Conservation (phyloP, 768 basidiomycete species). For the Scleroderma bovista region DNA sequence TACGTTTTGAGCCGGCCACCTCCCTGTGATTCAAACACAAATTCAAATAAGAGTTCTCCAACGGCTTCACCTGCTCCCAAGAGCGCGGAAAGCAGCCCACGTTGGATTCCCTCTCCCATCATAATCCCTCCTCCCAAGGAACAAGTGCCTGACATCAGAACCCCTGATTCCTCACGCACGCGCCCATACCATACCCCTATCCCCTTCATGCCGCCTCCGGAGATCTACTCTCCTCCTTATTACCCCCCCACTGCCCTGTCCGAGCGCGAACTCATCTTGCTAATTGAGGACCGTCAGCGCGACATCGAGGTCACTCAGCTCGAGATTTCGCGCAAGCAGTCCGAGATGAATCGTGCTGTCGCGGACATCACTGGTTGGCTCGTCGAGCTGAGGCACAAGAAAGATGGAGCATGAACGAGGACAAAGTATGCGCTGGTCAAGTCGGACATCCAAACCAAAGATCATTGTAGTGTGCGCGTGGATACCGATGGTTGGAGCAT, state of each 20-base stretch:
- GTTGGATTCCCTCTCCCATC: neutral
- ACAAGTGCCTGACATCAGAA: neutral
- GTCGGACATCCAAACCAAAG: no score
- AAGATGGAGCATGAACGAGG: neutral
- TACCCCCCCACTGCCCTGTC: neutral
- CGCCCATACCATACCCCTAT: no score
- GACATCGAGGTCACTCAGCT: neutral
- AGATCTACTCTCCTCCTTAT: neutral
- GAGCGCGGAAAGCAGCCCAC: neutral
- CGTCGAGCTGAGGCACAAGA: conserved; percentile 1
- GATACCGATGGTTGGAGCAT: no score
- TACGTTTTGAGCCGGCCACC: neutral
- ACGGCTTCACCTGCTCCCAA: neutral
- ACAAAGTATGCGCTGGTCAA: neutral
- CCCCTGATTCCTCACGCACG: neutral
- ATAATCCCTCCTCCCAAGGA: neutral
- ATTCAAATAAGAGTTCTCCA: neutral
- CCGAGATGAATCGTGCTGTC: conserved; percentile 90
- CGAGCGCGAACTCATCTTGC: neutral
- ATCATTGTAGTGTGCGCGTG: neutral
- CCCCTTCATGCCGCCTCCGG: neutral
- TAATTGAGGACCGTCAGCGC: neutral
- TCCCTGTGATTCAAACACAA: neutral
- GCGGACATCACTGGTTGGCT: conserved; percentile 86
- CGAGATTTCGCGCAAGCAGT: neutral